Evolutionary conservation across 371 early-diverging fungal genomes (phyloP), one percentile per base, ranked within the genome.

Genomic region (Apophysomyces trapeziformis): DNA sequence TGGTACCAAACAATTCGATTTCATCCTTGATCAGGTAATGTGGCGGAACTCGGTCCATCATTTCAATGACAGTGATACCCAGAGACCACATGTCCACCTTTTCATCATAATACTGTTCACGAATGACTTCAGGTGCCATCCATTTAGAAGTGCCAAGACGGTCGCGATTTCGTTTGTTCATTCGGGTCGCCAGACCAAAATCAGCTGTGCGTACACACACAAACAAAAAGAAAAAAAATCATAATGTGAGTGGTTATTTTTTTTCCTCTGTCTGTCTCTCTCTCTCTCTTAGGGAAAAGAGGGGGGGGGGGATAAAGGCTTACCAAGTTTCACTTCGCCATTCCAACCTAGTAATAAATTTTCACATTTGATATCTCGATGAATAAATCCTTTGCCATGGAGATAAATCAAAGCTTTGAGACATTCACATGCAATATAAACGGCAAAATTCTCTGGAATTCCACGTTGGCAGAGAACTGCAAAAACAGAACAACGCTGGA

Each of bases 41-140:
- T 18, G 83, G 83, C 13, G 83, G 83, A 5, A 83, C 83, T 59
- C 83, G 75, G 39, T 83, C 83, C 83, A 83, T 83, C 83, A 83
- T 83, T 66, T 76, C 76, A 46, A 76, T 70, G 61, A 76, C 64
- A 41, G 76, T 76, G 21, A 99, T 92, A 12, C 99, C 99, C 38
- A 99, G 77, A n/a, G 95, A 92, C 99, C 99, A 99, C 68, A 97
- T 75, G 75, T 99, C 99, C 26, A 99, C 97, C 18, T 88, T 87
- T 46, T 88, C 89, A 60, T 88, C 85, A 80, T 99, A 95, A 50
- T 88, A 89, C 57, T 89, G 84, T 16, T 96, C 95, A 61, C 93
- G 93, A 35, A 96, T 93, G 87, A 99, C 97, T 84, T 96, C 97
- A 43, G 93, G 96, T 5, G 96, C 94, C 74, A 99, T 85, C 78